Evolutionary conservation across 1,284 basidiomycete species (phyloP).

Genomic region (Heterobasidion parviporum): DNA sequence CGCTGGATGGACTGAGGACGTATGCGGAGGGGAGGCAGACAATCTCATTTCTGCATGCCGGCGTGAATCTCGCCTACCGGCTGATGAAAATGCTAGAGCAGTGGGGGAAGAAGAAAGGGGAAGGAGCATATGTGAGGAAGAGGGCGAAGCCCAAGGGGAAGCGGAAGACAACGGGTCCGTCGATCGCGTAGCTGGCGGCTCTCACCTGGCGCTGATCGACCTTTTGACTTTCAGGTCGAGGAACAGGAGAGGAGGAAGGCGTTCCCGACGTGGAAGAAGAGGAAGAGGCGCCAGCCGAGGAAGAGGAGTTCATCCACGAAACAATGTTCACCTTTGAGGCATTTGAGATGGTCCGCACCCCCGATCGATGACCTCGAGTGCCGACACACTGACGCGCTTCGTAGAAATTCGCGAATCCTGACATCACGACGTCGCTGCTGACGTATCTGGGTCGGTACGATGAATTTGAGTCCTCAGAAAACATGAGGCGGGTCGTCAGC

Average conservation of each 20-base stretch:
- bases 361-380: conserved; percentile 4
- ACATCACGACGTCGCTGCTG: conserved; percentile 76
- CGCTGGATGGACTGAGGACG: conserved; percentile 63
- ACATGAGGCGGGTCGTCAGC: conserved; percentile 80
- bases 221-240: conserved; percentile 19
- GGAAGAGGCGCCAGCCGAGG: conserved; percentile 44
- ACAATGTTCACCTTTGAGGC: conserved; percentile 85
- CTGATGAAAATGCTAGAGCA: conserved; percentile 82
- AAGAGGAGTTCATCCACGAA: conserved; percentile 65
- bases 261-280: conserved; percentile 54
- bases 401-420: conserved; percentile 79
- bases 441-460: conserved; percentile 75
- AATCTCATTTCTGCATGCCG: conserved; percentile 75
- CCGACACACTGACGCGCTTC: background rate
- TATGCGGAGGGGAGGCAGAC: conserved; percentile 73
- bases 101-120: conserved; percentile 66
- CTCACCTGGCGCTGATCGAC: background rate
- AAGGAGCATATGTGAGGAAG: conserved; percentile 65
- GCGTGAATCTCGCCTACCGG: conserved; percentile 75
- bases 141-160: conserved; percentile 47
- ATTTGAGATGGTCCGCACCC: conserved; percentile 68
- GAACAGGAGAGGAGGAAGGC: conserved; percentile 39
- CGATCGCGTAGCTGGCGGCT: background rate
- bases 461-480: conserved; percentile 71
- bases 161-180: conserved; percentile 39